These are phyloP conservation scores for Chrysanthemum makinoi DNA, from an alignment of 129 eudicot species.

Conservation along the genomic window DNA sequence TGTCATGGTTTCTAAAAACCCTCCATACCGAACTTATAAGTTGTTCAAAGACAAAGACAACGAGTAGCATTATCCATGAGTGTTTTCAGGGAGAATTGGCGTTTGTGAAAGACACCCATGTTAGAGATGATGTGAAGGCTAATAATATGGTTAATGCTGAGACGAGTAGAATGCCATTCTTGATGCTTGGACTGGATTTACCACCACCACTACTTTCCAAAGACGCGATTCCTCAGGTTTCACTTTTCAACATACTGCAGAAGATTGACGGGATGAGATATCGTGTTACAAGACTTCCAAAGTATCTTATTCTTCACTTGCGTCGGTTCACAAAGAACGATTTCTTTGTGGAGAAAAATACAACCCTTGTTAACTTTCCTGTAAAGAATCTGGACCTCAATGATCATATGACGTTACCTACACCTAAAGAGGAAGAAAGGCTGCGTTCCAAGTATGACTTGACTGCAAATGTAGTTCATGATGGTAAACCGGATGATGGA, in stretches of 20 bases:
- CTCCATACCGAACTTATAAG: constrained; percentile 73
- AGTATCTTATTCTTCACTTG: constrained; percentile 93
- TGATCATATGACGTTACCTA: constrained; percentile 72
- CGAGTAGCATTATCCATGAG: constrained; percentile 66
- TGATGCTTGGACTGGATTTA: constrained; percentile 96
- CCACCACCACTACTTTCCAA: constrained; percentile 91
- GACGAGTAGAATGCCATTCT: constrained; percentile 72
- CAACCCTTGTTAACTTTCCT: constrained; percentile 96
- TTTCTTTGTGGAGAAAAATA: constrained; percentile 95
- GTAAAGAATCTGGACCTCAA: constrained; percentile 95
- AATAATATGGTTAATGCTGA: constrained; percentile 37
- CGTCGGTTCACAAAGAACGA: constrained; percentile 92
- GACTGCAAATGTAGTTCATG: constrained; percentile 89
- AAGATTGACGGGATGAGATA: constrained; percentile 98
- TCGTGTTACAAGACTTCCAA: constrained; percentile 84
- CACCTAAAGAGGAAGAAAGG: constrained; percentile 45
- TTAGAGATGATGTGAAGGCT: constrained; percentile 28
- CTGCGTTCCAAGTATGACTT: constrained; percentile 74
- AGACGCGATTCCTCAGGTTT: constrained; percentile 91
- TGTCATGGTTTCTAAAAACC: constrained; percentile 92
- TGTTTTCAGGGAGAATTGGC: constrained; percentile 98
- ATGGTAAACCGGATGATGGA: constrained; percentile 96
- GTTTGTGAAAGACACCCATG: constrained; percentile 75
- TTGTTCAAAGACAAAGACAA: constrained; percentile 40
- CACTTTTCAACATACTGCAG: constrained; percentile 91